Evolutionary conservation across 441 rosid genomes (phyloP).

Genomic region (Lepidium campestre): DNA sequence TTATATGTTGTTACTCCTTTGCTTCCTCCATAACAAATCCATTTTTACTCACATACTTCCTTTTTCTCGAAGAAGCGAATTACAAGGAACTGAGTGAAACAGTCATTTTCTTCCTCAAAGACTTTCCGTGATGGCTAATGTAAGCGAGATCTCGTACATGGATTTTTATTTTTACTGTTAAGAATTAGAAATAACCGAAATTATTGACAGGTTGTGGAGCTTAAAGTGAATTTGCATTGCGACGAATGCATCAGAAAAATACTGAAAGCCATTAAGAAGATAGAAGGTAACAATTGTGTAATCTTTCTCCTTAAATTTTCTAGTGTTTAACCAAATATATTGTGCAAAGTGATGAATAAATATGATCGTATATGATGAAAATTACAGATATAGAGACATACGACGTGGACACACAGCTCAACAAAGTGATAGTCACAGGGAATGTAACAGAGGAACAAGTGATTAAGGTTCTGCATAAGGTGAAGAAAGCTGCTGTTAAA

Average conservation of each 20-base stretch:
- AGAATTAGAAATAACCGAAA: not conserved
- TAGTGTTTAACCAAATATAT: not conserved
- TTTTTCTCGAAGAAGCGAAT: not conserved
- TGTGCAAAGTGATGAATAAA: not conserved
- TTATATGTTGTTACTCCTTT: slow-evolving; percentile 3
- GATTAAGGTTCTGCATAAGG: slow-evolving; percentile 68
- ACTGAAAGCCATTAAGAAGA: slow-evolving; percentile 80
- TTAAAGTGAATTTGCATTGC: slow-evolving; percentile 77
- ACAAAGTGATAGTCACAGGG: slow-evolving; percentile 75
- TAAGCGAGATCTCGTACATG: not conserved
- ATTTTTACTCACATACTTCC: not conserved
- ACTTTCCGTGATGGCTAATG: slow-evolving; percentile 13
- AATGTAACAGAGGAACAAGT: slow-evolving; percentile 67
- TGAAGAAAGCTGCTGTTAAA: slow-evolving; percentile 51
- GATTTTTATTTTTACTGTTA: no score
- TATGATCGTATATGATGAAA: not conserved
- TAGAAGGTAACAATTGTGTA: slow-evolving; percentile 43
- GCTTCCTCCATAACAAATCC: slow-evolving; percentile 6
- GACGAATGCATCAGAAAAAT: slow-evolving; percentile 75
- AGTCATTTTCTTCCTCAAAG: not conserved
- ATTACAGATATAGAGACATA: slow-evolving; percentile 68
- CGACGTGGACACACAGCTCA: slow-evolving; percentile 66
- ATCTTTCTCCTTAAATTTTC: not conserved
- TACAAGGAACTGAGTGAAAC: not conserved
- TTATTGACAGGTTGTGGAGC: slow-evolving; percentile 54